Conservation (phyloP, 2,329 filamentous ascomycete species). For the Thielaviopsis ethacetica region DNA sequence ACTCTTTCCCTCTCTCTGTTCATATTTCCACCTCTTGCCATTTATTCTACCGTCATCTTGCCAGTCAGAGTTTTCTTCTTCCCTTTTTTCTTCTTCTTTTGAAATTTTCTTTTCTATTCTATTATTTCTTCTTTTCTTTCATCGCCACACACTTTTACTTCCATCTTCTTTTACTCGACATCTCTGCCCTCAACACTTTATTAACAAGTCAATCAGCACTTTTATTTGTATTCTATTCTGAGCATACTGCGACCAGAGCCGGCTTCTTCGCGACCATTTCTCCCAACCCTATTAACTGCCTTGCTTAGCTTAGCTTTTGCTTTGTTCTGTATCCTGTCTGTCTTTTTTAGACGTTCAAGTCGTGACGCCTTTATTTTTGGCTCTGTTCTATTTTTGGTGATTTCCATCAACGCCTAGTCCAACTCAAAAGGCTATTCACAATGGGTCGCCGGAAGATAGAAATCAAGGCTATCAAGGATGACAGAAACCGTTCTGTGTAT, state of each 20-base stretch:
- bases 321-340: neutral
- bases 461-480: constrained; percentile 99
- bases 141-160: neutral
- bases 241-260: neutral
- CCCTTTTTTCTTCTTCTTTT: neutral
- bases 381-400: constrained; percentile 8
- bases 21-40: too few species aligned
- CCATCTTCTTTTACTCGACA: neutral
- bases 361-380: neutral
- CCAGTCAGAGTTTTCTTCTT: neutral
- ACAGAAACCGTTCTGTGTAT: constrained; percentile 94
- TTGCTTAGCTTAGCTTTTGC: neutral
- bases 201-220: neutral
- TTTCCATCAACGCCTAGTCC: constrained; percentile 3
- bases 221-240: neutral
- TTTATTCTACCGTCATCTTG: too few species aligned
- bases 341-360: neutral
- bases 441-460: constrained; percentile 99
- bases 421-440: constrained; percentile 16
- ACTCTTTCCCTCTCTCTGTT: neutral
- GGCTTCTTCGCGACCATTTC: neutral
- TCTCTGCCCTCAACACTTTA: neutral
- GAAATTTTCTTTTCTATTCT: neutral
- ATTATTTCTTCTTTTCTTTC: neutral
- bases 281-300: neutral